These are phyloP conservation scores for Alternaria postmessia DNA, from an alignment of 2,329 filamentous ascomycete genomes.

Conservation along the genomic window DNA sequence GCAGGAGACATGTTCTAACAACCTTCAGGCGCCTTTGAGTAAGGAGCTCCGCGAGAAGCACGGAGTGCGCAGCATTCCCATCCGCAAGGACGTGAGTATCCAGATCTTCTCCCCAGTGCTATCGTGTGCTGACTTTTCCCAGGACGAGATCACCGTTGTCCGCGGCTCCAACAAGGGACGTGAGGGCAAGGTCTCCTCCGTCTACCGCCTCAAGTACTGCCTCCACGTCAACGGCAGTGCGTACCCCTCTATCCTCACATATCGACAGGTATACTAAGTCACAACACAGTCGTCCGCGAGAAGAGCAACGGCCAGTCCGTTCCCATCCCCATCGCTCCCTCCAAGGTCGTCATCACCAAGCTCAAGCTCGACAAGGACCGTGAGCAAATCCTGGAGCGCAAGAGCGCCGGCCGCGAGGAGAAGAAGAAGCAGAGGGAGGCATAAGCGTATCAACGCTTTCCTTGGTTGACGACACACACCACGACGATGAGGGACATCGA, in stretches of 20 bases:
- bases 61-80: slow-evolving; percentile 89
- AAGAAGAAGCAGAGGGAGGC: slow-evolving; percentile 70
- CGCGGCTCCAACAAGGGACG: slow-evolving; percentile 96
- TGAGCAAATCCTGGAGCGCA: slow-evolving; percentile 86
- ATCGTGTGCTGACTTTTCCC: slow-evolving; percentile 38
- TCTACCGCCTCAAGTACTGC: slow-evolving; percentile 83
- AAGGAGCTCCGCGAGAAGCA: slow-evolving; percentile 98
- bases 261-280: slow-evolving; percentile 30
- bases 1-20: slow-evolving; percentile 42
- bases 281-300: slow-evolving; percentile 76
- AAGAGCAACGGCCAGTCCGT: slow-evolving; percentile 98
- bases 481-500: slow-evolving; percentile 47
- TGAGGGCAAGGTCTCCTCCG: slow-evolving; percentile 96
- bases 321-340: slow-evolving; percentile 91
- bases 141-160: slow-evolving; percentile 86
- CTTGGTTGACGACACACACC: slow-evolving; percentile 50
- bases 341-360: slow-evolving; percentile 98
- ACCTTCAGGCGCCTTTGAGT: slow-evolving; percentile 51
- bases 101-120: slow-evolving; percentile 3
- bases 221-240: slow-evolving; percentile 87
- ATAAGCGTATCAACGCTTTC: slow-evolving; percentile 53
- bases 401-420: slow-evolving; percentile 80
- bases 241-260: slow-evolving; percentile 21
- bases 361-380: slow-evolving; percentile 98
- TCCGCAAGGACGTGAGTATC: slow-evolving; percentile 79